Conservation (phyloP, 1,284 basidiomycete species). For the Ceratobasidium papillatum region DNA sequence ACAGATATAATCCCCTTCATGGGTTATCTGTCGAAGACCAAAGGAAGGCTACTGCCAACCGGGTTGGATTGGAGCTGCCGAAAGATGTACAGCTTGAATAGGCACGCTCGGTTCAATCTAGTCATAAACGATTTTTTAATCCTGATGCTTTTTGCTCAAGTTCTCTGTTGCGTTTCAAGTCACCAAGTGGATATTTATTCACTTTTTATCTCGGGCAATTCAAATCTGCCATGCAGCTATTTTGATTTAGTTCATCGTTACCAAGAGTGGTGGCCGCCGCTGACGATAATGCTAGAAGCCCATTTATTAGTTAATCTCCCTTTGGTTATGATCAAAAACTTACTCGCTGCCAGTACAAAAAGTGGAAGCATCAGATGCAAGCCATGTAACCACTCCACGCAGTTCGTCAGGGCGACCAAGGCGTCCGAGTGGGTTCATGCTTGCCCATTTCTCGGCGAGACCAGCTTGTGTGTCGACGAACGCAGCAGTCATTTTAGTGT, state of each 20-base stretch:
- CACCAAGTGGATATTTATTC: neutral
- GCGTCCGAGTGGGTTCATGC: conserved; percentile 75
- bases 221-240: neutral
- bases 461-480: conserved; percentile 76
- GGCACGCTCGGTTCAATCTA: neutral
- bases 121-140: neutral
- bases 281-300: conserved; percentile 68
- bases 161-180: neutral
- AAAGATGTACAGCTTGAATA: conserved; percentile 23
- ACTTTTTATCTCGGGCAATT: neutral
- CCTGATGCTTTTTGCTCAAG: neutral
- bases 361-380: conserved; percentile 79
- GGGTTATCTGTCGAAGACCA: conserved; percentile 32
- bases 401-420: conserved; percentile 80
- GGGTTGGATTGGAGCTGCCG: conserved; percentile 32
- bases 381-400: conserved; percentile 79
- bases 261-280: conserved; percentile 77
- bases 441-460: conserved; percentile 75
- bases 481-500: conserved; percentile 72
- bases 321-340: conserved; percentile 50
- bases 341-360: conserved; percentile 81
- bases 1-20: conserved; percentile 37
- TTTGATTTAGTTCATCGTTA: conserved; percentile 49
- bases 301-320: neutral
- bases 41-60: conserved; percentile 24